phyloP scores from a whole-genome alignment of 108 stramenopile genomes.

The Conticribra weissflogii region DNA sequence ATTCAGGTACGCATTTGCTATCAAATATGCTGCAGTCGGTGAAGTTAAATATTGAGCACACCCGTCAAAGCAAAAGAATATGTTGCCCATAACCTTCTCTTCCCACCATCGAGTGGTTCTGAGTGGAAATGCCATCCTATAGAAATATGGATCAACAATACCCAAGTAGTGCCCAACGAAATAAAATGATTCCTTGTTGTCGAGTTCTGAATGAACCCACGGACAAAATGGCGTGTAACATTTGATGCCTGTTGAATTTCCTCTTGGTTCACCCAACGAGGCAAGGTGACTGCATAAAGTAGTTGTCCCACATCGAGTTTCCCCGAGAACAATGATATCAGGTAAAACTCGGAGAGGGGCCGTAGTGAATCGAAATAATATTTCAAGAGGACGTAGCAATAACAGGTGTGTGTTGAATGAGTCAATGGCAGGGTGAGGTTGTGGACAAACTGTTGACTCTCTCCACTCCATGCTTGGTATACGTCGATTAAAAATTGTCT shows the following conservation, averaged over 20 bases:
- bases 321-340: conserved; percentile 67
- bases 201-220: conserved; percentile 68
- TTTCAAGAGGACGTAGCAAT: conserved; percentile 60
- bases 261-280: conserved; percentile 14
- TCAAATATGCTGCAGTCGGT: conserved; percentile 62
- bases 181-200: conserved; percentile 68
- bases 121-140: conserved; percentile 72
- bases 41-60: conserved; percentile 71
- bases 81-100: conserved; percentile 36
- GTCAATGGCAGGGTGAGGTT: conserved; percentile 33
- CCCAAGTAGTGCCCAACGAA: conserved; percentile 71
- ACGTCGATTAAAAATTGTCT: conserved; percentile 62
- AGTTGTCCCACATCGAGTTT: conserved; percentile 73
- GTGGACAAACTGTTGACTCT: conserved; percentile 3
- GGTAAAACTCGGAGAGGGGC: conserved; percentile 56
- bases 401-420: conserved; percentile 58
- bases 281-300: conserved; percentile 57
- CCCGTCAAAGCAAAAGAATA: conserved; percentile 71
- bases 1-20: conserved; percentile 55
- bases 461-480: conserved; percentile 45
- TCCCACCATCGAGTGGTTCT: conserved; percentile 57
- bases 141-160: conserved; percentile 52
- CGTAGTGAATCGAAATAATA: conserved; percentile 57
- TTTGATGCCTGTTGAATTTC: conserved; percentile 30
- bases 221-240: conserved; percentile 68